These are phyloP conservation scores for Cinchona pubescens DNA, from an alignment of 257 asterid genomes.

Conservation along the genomic window DNA sequence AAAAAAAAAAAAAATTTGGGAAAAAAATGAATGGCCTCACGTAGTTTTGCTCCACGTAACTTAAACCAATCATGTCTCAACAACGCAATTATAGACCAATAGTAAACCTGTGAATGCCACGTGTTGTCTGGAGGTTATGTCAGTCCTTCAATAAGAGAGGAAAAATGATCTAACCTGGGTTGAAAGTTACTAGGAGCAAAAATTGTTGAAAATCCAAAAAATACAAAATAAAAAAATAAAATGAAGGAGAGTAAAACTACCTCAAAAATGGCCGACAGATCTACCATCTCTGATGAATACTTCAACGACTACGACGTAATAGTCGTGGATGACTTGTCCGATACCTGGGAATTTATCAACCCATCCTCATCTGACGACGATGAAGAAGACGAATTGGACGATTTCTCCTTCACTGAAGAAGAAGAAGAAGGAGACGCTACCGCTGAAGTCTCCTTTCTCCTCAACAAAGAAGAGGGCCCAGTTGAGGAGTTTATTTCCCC, in stretches of 20 bases:
- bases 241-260: slow-evolving; percentile 36
- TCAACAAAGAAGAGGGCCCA: neutral
- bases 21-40: neutral
- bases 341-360: slow-evolving; percentile 69
- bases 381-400: slow-evolving; percentile 20
- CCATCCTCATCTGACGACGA: slow-evolving; percentile 66
- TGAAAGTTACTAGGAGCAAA: too few species aligned
- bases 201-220: slow-evolving; percentile 37
- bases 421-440: neutral
- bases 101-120: neutral
- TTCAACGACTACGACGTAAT: slow-evolving; percentile 30
- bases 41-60: neutral
- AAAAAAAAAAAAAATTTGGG: too few species aligned
- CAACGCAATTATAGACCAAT: slow-evolving; percentile 5
- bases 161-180: too few species aligned
- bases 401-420: slow-evolving; percentile 15
- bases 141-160: neutral
- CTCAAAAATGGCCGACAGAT: slow-evolving; percentile 37
- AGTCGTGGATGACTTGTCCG: slow-evolving; percentile 44
- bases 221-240: too few species aligned
- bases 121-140: neutral
- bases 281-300: slow-evolving; percentile 21
- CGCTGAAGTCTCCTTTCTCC: slow-evolving; percentile 4
- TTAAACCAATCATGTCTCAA: neutral
- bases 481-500: slow-evolving; percentile 24